phyloP scores from a whole-genome alignment of 352 stramenopile species.

The Globisporangium solare region DNA sequence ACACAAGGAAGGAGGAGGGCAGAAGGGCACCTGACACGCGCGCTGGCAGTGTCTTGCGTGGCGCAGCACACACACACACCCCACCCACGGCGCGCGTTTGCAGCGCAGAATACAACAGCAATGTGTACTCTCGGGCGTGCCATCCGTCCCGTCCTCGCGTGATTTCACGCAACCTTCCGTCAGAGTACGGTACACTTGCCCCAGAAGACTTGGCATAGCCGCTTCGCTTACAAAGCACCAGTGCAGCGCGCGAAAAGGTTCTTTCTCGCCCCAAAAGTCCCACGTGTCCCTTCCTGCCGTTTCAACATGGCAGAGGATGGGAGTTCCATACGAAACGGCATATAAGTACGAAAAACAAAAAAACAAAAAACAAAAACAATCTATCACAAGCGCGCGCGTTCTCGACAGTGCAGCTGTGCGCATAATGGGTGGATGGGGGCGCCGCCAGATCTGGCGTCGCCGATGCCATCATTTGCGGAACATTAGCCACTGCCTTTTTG shows the following conservation, averaged over 20 bases:
- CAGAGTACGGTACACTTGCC: too few relatives aligned
- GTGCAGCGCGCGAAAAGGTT: slow-evolving; percentile 4
- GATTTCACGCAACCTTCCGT: too few relatives aligned
- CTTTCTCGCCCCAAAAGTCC: slow-evolving; percentile 14
- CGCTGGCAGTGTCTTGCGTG: background rate
- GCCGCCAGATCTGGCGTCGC: background rate
- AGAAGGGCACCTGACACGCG: background rate
- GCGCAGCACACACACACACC: background rate
- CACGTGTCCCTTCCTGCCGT: slow-evolving; percentile 3
- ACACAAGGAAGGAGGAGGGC: too few relatives aligned
- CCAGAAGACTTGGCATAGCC: background rate
- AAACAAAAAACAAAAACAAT: background rate
- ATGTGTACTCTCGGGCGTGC: too few relatives aligned
- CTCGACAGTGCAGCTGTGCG: slow-evolving; percentile 9
- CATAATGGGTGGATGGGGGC: background rate
- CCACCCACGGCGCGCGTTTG: background rate
- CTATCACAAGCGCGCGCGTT: background rate
- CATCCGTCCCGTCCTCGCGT: too few relatives aligned
- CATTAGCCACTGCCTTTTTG: background rate
- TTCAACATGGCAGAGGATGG: slow-evolving; percentile 9
- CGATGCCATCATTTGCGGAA: slow-evolving; percentile 12
- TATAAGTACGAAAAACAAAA: slow-evolving; percentile 1
- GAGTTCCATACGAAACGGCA: background rate
- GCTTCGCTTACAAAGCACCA: too few relatives aligned
- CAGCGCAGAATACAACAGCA: background rate